Percentiles rank a stretch among this genome's conserved stretches.
phyloP scores from a whole-genome alignment of 352 stramenopile genomes.

The Achlya hypogyna region DNA sequence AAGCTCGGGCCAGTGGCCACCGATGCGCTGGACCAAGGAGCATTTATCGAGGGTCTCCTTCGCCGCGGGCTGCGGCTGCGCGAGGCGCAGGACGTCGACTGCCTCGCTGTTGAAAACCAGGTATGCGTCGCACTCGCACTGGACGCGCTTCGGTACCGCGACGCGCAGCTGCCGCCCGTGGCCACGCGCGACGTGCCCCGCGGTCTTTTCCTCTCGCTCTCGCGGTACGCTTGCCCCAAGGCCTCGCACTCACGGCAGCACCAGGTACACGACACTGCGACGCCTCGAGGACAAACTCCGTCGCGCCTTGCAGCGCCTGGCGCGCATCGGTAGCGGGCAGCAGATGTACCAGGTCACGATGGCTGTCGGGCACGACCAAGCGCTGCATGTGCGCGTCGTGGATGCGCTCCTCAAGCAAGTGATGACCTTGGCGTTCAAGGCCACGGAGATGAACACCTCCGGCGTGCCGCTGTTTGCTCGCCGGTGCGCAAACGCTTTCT shows the following conservation, averaged over 20 bases:
- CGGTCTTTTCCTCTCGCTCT: constrained; percentile 8
- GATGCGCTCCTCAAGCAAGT: neutral
- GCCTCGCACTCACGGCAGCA: no score
- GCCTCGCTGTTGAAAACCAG: constrained; percentile 8
- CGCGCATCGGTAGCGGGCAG: constrained; percentile 14
- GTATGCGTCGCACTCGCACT: constrained; percentile 10
- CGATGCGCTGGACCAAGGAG: neutral
- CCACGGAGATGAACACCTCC: neutral
- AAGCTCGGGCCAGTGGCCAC: neutral
- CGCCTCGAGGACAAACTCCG: constrained; percentile 2
- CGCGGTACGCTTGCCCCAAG: constrained; percentile 1
- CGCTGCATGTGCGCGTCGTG: constrained; percentile 3
- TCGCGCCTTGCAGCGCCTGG: neutral
- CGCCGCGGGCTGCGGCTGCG: neutral
- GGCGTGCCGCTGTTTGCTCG: constrained; percentile 7
- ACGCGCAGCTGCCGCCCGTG: neutral
- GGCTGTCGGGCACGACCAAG: neutral
- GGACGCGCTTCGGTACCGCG: constrained; percentile 13
- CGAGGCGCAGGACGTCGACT: neutral
- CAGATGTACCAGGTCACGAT: constrained; percentile 11
- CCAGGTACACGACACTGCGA: constrained; percentile 9
- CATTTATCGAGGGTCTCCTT: constrained; percentile 7
- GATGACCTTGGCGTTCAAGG: neutral
- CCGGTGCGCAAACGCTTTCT: no score
- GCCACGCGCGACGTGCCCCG: neutral